These are phyloP conservation scores for Aegilops bicornis DNA, from an alignment of 176 grass and related monocot genomes.

Conservation along the genomic window DNA sequence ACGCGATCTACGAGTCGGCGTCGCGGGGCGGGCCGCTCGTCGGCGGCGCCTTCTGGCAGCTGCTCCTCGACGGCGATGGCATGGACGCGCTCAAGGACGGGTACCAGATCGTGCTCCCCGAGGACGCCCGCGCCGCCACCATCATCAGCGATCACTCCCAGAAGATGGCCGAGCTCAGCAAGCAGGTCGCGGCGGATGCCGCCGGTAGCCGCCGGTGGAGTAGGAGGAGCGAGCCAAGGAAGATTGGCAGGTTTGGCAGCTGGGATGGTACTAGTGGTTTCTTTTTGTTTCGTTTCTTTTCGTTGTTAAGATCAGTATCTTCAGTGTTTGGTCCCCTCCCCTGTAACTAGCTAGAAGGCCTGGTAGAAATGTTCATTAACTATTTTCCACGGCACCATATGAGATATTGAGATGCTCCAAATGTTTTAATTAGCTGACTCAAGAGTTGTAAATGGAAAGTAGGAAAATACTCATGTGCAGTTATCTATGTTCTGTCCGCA, in stretches of 20 bases:
- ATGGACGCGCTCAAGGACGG: slow-evolving; percentile 56
- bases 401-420: no score
- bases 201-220: not conserved
- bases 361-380: no score
- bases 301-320: slow-evolving; percentile 2
- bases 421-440: no score
- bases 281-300: no score
- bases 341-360: no score
- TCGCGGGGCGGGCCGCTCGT: slow-evolving; percentile 9
- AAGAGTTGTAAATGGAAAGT: no score
- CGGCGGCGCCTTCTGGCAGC: slow-evolving; percentile 59
- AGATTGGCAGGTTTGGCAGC: not conserved
- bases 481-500: no score
- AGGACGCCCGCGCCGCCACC: slow-evolving; percentile 18
- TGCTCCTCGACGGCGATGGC: slow-evolving; percentile 21
- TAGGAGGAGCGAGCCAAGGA: not conserved
- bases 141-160: slow-evolving; percentile 39
- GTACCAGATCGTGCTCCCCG: slow-evolving; percentile 46
- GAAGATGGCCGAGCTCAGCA: slow-evolving; percentile 39
- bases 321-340: not conserved
- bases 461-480: no score
- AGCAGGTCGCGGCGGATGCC: not conserved
- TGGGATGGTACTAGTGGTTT: no score
- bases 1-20: slow-evolving; percentile 34
- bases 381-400: no score